phyloP scores from a whole-genome alignment of 2,329 filamentous ascomycete species.

The Fusarium transvaalense region DNA sequence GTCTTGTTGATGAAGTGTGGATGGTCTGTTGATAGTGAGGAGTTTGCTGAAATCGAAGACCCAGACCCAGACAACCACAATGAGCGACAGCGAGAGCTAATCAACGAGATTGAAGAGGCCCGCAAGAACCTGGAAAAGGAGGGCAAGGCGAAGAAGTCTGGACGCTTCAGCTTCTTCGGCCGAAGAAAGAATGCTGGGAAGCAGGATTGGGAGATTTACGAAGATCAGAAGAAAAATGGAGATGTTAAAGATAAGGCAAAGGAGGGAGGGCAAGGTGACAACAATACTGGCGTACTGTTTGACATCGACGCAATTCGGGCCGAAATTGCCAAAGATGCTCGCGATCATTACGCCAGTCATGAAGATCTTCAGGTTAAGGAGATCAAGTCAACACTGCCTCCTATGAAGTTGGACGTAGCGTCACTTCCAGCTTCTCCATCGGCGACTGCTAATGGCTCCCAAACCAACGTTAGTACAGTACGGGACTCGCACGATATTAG shows the following conservation, averaged over 20 bases:
- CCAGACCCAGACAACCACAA: conserved; percentile 94
- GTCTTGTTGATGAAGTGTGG: conserved; percentile 86
- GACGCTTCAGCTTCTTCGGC: conserved; percentile 80
- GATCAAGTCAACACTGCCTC: conserved; percentile 87
- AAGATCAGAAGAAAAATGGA: conserved; percentile 69
- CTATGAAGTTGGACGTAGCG: conserved; percentile 81
- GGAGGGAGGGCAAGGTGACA: conserved; percentile 56
- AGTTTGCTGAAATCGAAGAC: conserved; percentile 97
- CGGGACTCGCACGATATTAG: conserved; percentile 46
- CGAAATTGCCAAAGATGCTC: conserved; percentile 78
- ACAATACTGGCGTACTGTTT: conserved; percentile 80
- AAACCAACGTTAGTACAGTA: conserved; percentile 27
- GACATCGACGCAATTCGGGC: conserved; percentile 95
- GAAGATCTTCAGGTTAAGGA: conserved; percentile 76
- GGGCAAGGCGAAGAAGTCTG: conserved; percentile 72
- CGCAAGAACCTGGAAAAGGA: conserved; percentile 87
- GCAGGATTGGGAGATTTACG: conserved; percentile 94
- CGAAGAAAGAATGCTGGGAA: conserved; percentile 84
- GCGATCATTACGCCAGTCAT: conserved; percentile 62
- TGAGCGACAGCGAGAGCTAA: conserved; percentile 88
- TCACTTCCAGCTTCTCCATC: conserved; percentile 48
- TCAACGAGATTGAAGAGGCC: conserved; percentile 96
- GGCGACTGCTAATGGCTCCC: conserved; percentile 39
- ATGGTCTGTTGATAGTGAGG: conserved; percentile 91
- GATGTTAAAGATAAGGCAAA: conserved; percentile 48